Base-by-base conservation (phyloP, 208 protist genomes). In the Leishmania lainsoni region DNA sequence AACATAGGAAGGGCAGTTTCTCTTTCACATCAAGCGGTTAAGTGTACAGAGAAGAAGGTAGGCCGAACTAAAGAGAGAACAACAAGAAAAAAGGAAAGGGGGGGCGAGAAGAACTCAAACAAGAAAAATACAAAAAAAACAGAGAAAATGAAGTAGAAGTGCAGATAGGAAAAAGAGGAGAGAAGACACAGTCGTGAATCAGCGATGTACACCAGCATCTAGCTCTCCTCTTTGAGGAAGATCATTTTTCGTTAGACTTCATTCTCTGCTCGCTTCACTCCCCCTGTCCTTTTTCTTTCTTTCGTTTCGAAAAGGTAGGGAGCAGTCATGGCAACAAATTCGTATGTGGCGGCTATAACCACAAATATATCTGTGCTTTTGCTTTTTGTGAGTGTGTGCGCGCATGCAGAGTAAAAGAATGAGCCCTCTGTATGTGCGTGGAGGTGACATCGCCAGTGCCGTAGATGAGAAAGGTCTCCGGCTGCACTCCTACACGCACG, bases 101-200 rank as follows among this genome's bases (percentile, higher is more conserved):
- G 49, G 65, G 66, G 45, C 42, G 59, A 82, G 73, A 42, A 63
- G 68, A 32, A 87, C 35, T 54, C 12, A 81, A 81, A 73, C 74
- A 75, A 69, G 76, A 83, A 76, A 59, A 82, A 78, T 29, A 59
- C 20, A 85, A 81, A 79, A 69, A 89, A 45, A 29, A 75, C 9
- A 49, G 20, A 54, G 49, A 2, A n/a, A 32, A 42, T 52, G 52
- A 12, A 52, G 12, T 39, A 72, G 42, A 49, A 14, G 42, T 29
- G 35, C 68, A 22, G 68, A 72, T n/a, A 72, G 26, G 22, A 52
- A 52, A 51, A 26, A 54, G 81, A 39, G 72, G 14, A n/a, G 45
- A 16, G 10, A n/a, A 80, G 32, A 35, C 4, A 61, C 71, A 61
- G 71, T 39, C 17, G 45, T 35, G 48, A 32, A 59, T 61, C 49